Conservation (phyloP, 1,284 basidiomycete genomes). For the Dichomitus squalens region DNA sequence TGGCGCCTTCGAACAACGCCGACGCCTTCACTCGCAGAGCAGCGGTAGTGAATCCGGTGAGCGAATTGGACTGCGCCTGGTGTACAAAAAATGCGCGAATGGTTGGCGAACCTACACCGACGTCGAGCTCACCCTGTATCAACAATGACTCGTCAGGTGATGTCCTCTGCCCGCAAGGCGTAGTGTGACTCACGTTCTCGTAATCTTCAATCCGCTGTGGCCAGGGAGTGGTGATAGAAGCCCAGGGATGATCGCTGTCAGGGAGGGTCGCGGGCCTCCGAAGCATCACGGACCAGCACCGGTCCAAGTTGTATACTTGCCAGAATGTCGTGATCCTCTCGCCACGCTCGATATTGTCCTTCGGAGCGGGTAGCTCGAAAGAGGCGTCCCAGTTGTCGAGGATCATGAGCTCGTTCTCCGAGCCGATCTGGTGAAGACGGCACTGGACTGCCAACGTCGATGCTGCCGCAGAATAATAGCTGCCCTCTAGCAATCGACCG, state of each 20-base stretch:
- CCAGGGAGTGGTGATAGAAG: slow-evolving; percentile 43
- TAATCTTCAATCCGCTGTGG: slow-evolving; percentile 41
- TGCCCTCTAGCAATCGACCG: slow-evolving; percentile 71
- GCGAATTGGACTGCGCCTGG: slow-evolving; percentile 49
- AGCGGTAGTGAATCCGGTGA: slow-evolving; percentile 58
- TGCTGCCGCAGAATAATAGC: slow-evolving; percentile 70
- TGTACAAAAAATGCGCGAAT: slow-evolving; percentile 58
- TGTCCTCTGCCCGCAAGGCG: neutral
- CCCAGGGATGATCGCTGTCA: slow-evolving; percentile 41
- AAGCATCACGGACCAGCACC: slow-evolving; percentile 43
- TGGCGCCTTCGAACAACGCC: slow-evolving; percentile 69
- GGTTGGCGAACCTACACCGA: slow-evolving; percentile 53
- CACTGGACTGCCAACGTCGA: slow-evolving; percentile 67
- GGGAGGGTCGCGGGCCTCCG: slow-evolving; percentile 41
- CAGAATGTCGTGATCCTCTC: slow-evolving; percentile 46
- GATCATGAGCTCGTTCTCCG: slow-evolving; percentile 32
- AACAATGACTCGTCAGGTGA: neutral
- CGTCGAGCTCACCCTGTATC: slow-evolving; percentile 57
- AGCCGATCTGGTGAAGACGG: slow-evolving; percentile 58
- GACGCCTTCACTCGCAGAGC: slow-evolving; percentile 75
- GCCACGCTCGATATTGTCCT: slow-evolving; percentile 49
- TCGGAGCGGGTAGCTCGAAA: slow-evolving; percentile 56
- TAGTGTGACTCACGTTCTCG: slow-evolving; percentile 21
- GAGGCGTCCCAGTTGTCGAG: slow-evolving; percentile 39
- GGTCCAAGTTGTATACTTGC: slow-evolving; percentile 46